Base-by-base conservation (phyloP, 257 asterid species). In the Solanum pennellii region DNA sequence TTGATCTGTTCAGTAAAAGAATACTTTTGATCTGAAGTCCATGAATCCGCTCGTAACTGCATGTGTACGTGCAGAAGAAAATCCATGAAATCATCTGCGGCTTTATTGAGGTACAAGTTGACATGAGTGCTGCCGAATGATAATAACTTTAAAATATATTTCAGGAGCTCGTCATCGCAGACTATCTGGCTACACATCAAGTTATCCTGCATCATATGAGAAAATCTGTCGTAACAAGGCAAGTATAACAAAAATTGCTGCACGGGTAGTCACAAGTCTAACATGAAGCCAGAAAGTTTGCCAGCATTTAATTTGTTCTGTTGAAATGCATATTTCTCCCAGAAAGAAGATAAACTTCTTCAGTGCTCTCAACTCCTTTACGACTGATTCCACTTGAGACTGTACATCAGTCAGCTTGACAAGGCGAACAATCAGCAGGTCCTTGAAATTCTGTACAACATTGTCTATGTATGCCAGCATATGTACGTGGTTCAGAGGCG, bases 161-260 rank as follows among this genome's bases (percentile, higher is more conserved):
- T 14, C 39, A n/a, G 62, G 83, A 42, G 1, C 5, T n/a, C n/a
- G 0, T 49, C 49, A 15, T 3, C 6, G 37, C 29, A 8, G 35
- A 42, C 59, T n/a, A 4, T 49, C 60, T 76, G 7, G 33, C 29
- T 42, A 7, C 23, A 16, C 8, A n/a, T n/a, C 18, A 0, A 27
- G 21, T 13, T 6, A 27, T 6, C 0, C 23, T 13, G 0, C 39
- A 68, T 1, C 37, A 6, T 0, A 68, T 29, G 5, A 27, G 75
- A 13, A 68, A 68, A 7, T 14, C 6, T 68, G 11, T 68, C 41
- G 12, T 68, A 29, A 68, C 41, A 29, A 68, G 3, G 23, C 21
- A 39, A 4, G 82, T 21, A 39, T 12, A 21, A 75, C 7, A 75
- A 23, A 23, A 39, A 37, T 39, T 75, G 82, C 56, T 39, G 82